Conservation (phyloP, 306 rosid genomes). For the Malus sieversii region DNA sequence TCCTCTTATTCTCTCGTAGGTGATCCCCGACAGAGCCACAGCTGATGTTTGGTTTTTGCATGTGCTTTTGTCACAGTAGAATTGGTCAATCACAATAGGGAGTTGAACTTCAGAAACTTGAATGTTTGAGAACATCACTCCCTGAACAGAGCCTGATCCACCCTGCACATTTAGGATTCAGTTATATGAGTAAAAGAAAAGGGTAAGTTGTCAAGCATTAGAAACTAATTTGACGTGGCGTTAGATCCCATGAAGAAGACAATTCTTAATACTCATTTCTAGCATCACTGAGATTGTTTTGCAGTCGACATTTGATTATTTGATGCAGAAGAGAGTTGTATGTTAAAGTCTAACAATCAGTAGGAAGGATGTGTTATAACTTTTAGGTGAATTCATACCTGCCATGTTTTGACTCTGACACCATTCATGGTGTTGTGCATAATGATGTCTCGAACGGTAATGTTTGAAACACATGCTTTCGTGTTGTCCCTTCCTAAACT, state of each 20-base stretch:
- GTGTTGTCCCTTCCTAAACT: conserved; percentile 81
- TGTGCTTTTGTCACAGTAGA: conserved; percentile 73
- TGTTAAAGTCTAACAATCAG: background rate
- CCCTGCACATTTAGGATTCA: conserved; percentile 47
- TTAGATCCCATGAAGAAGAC: conserved; percentile 2
- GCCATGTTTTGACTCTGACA: conserved; percentile 98
- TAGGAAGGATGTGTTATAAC: background rate
- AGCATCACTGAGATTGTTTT: background rate
- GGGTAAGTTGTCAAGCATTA: background rate
- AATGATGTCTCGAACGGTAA: conserved; percentile 69
- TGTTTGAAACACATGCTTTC: conserved; percentile 91
- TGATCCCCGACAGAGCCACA: conserved; percentile 79
- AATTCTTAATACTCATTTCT: background rate
- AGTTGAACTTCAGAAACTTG: conserved; percentile 79
- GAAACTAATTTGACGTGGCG: background rate
- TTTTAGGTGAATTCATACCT: conserved; percentile 41
- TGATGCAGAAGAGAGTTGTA: background rate
- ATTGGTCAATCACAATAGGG: conserved; percentile 92
- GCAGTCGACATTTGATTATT: background rate
- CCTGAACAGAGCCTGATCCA: conserved; percentile 87
- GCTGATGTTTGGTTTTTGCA: conserved; percentile 80
- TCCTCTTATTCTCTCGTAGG: conserved; percentile 80
- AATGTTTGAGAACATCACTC: conserved; percentile 79
- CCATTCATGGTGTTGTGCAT: conserved; percentile 93
- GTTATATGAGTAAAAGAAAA: background rate